Evolutionary conservation across 768 basidiomycete species (phyloP).

Genomic region (Rhizopogon salebrosus): DNA sequence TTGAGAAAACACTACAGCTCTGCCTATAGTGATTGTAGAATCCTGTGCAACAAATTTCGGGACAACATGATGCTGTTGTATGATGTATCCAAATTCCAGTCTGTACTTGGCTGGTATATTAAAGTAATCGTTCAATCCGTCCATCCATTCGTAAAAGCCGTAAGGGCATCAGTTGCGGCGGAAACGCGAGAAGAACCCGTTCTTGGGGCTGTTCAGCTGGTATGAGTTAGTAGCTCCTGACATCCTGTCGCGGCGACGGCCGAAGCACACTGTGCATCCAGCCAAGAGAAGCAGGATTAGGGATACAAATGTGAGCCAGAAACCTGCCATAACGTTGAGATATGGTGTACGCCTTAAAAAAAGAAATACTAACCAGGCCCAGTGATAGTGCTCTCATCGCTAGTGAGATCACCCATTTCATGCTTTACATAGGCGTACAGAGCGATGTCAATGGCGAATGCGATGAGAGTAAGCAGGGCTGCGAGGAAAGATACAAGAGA

Average conservation of each 20-base stretch:
- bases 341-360: conserved; percentile 2
- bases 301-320: conserved; percentile 71
- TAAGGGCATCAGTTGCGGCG: conserved; percentile 25
- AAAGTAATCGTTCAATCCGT: neutral
- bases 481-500: conserved; percentile 60
- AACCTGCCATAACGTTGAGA: conserved; percentile 35
- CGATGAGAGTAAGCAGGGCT: conserved; percentile 60
- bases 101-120: neutral
- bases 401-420: conserved; percentile 46
- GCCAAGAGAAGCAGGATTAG: conserved; percentile 60
- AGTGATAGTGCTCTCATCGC: conserved; percentile 44
- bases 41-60: neutral
- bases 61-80: neutral
- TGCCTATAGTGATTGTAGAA: neutral
- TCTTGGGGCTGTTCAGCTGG: conserved; percentile 17
- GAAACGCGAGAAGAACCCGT: conserved; percentile 31
- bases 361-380: conserved; percentile 50
- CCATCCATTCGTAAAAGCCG: neutral
- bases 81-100: neutral
- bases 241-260: conserved; percentile 53
- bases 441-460: conserved; percentile 75
- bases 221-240: conserved; percentile 29
- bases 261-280: conserved; percentile 68
- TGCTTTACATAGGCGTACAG: conserved; percentile 59
- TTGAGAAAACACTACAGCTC: neutral